A percentile compares a stretch with the other conserved stretches of the same genome.
These are phyloP conservation scores for Collybiopsis luxurians DNA, from an alignment of 768 basidiomycete genomes.

Conservation along the genomic window DNA sequence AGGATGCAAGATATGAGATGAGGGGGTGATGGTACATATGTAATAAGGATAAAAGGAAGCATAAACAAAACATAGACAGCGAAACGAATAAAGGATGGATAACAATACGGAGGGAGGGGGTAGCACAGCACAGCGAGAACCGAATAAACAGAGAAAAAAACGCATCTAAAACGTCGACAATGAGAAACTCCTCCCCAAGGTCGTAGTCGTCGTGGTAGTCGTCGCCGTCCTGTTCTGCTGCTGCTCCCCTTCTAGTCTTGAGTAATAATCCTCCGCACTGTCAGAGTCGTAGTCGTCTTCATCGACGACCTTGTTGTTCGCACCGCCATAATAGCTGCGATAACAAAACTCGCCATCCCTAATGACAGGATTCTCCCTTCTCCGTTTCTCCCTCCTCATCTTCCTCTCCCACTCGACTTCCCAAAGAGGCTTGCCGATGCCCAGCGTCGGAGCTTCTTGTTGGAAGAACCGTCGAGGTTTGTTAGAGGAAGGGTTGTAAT, in stretches of 20 bases:
- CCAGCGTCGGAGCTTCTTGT: conserved; percentile 58
- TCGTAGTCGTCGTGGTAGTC: conserved; percentile 21
- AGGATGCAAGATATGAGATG: too few relatives aligned
- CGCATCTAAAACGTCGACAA: conserved; percentile 53
- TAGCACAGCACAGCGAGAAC: neutral
- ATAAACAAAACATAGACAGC: too few relatives aligned
- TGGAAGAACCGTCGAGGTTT: conserved; percentile 24
- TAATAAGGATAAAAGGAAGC: too few relatives aligned
- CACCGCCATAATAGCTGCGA: conserved; percentile 7
- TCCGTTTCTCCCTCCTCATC: conserved; percentile 48
- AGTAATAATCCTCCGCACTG: too few relatives aligned
- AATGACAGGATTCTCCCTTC: conserved; percentile 61
- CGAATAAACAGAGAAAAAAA: neutral
- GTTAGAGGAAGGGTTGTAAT: neutral
- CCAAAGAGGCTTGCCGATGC: conserved; percentile 57
- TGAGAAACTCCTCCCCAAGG: conserved; percentile 40
- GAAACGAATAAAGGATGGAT: neutral
- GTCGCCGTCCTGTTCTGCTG: conserved; percentile 36
- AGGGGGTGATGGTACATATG: too few relatives aligned
- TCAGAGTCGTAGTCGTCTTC: too few relatives aligned
- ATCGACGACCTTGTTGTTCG: neutral
- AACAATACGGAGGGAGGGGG: neutral
- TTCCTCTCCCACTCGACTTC: conserved; percentile 71
- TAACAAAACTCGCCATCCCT: conserved; percentile 30
- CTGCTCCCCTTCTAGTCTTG: conserved; percentile 44